phyloP scores from a whole-genome alignment of 768 basidiomycete species.

The Boletellus sp. region DNA sequence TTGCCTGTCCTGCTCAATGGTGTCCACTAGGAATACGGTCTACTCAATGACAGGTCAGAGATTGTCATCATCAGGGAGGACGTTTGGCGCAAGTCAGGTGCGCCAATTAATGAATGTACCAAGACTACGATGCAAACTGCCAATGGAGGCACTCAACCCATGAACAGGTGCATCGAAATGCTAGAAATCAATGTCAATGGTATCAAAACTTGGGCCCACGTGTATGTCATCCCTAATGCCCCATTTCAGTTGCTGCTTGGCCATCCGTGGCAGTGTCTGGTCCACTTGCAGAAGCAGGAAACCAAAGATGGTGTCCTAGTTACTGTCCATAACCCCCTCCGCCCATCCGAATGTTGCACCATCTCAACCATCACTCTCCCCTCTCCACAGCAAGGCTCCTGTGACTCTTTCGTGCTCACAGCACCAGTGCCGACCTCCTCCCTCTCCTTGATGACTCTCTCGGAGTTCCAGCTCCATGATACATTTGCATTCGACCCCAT shows the following conservation, averaged over 20 bases:
- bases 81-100: slow-evolving; percentile 8
- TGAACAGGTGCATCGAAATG: slow-evolving; percentile 5
- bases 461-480: background rate
- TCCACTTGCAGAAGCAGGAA: slow-evolving; percentile 10
- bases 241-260: slow-evolving; percentile 20
- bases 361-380: background rate
- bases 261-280: slow-evolving; percentile 18
- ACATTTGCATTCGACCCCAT: background rate
- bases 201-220: slow-evolving; percentile 20
- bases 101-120: slow-evolving; percentile 11
- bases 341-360: background rate
- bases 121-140: slow-evolving; percentile 24
- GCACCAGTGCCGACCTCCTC: background rate
- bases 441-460: background rate
- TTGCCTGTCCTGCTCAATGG: background rate
- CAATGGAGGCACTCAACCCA: slow-evolving; percentile 12
- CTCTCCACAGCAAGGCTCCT: background rate
- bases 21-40: background rate
- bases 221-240: slow-evolving; percentile 16
- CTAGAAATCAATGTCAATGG: slow-evolving; percentile 13
- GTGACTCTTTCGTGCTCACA: background rate
- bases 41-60: slow-evolving; percentile 17
- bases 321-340: slow-evolving; percentile 1
- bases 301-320: background rate
- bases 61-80: slow-evolving; percentile 24